Evolutionary conservation across 352 stramenopile species (phyloP).

Genomic region (Phytophthora palmivora): DNA sequence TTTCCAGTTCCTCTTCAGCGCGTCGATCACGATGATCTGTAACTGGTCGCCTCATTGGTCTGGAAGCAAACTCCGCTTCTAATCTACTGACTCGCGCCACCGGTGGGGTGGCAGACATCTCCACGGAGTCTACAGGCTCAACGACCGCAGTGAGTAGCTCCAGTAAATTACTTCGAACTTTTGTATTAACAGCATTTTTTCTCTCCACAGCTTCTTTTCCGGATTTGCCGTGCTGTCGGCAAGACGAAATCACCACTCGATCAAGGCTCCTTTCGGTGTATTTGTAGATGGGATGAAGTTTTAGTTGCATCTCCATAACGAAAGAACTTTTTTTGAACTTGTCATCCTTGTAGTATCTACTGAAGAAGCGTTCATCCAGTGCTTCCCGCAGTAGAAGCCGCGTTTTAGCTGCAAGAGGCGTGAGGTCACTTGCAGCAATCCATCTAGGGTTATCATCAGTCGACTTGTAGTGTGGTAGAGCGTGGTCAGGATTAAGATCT

Average conservation of each 20-base stretch:
- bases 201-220: too few species aligned
- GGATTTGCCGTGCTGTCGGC: too few species aligned
- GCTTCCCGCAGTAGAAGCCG: too few species aligned
- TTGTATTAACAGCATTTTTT: constrained; percentile 9
- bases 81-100: not conserved
- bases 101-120: not conserved
- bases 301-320: constrained; percentile 17
- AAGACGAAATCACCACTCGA: constrained; percentile 15
- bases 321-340: constrained; percentile 11
- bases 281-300: constrained; percentile 22
- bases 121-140: constrained; percentile 3
- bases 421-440: constrained; percentile 16
- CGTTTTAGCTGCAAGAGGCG: constrained; percentile 8
- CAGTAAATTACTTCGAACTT: constrained; percentile 18
- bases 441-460: constrained; percentile 21
- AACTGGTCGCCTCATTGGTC: not conserved
- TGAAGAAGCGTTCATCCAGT: too few species aligned
- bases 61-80: too few species aligned
- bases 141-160: not conserved
- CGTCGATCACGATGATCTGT: constrained; percentile 1
- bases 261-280: constrained; percentile 5
- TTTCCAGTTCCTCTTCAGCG: constrained; percentile 15
- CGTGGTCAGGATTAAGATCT: too few species aligned
- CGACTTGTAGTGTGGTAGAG: constrained; percentile 21
- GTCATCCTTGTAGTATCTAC: constrained; percentile 8